Evolutionary conservation across 2,329 filamentous ascomycete genomes (phyloP).

Genomic region (Cordyceps cateniannulata): DNA sequence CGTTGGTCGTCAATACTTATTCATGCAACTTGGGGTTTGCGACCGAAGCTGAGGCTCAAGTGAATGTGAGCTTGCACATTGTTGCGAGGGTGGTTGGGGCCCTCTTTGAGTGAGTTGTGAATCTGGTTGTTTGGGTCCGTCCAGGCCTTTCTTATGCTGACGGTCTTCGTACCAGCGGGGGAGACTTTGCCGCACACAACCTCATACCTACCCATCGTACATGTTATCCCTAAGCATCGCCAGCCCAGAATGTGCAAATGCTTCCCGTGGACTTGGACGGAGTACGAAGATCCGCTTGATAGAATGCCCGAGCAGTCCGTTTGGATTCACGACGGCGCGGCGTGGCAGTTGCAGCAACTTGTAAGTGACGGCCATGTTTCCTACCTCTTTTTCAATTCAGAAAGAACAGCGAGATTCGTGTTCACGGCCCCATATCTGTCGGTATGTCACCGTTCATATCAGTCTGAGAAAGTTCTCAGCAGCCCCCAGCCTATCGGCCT

Average conservation of each 20-base stretch:
- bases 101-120: neutral
- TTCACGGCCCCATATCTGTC: neutral
- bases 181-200: neutral
- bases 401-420: neutral
- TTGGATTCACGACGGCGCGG: conserved; percentile 33
- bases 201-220: neutral
- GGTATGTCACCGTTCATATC: neutral
- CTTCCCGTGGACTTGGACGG: conserved; percentile 44
- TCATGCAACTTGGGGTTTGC: conserved; percentile 16
- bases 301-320: conserved; percentile 33
- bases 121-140: neutral
- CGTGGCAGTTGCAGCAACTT: conserved; percentile 31
- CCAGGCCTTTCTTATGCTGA: no score
- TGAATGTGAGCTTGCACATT: neutral
- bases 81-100: no score
- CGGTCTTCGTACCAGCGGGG: no score
- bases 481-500: neutral
- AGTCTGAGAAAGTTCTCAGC: conserved; percentile 2
- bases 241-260: conserved; percentile 42
- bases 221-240: neutral
- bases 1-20: conserved; percentile 23
- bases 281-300: conserved; percentile 36
- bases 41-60: neutral
- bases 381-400: neutral
- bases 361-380: conserved; percentile 27